Percentiles rank a stretch among this genome's conserved stretches.
phyloP scores from a whole-genome alignment of 495 filamentous ascomycete genomes.

The Talaromyces liani region DNA sequence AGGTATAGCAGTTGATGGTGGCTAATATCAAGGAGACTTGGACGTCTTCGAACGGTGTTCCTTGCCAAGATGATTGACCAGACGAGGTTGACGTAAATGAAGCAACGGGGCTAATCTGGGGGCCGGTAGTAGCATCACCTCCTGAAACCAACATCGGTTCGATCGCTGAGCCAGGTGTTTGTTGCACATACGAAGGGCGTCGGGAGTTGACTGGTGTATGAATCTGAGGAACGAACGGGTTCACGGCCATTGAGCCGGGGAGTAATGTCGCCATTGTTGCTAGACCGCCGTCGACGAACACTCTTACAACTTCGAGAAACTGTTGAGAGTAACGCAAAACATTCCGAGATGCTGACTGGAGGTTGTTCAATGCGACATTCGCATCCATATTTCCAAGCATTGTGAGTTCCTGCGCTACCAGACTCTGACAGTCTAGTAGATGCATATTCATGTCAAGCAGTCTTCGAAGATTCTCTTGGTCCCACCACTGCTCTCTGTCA shows the following conservation, averaged over 20 bases:
- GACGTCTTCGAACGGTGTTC: conserved; percentile 7
- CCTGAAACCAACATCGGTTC: not conserved
- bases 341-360: conserved; percentile 2
- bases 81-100: not conserved
- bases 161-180: not conserved
- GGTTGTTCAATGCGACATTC: conserved; percentile 1
- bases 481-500: conserved; percentile 4
- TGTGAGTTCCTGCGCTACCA: conserved; percentile 1
- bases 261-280: not conserved
- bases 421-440: conserved; percentile 5
- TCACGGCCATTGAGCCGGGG: not conserved
- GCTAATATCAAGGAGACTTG: conserved; percentile 7
- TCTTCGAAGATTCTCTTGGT: conserved; percentile 4
- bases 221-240: not conserved
- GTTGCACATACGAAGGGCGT: conserved; percentile 5
- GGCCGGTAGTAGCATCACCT: not conserved
- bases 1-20: conserved; percentile 10
- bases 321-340: conserved; percentile 3
- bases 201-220: conserved; percentile 1
- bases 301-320: not conserved
- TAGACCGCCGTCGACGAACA: not conserved
- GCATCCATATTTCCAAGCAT: conserved; percentile 5
- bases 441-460: conserved; percentile 1
- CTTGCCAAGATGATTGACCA: not conserved
- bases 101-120: not conserved